These are phyloP conservation scores for Solanum bulbocastanum DNA, from an alignment of 257 asterid species.

Conservation along the genomic window DNA sequence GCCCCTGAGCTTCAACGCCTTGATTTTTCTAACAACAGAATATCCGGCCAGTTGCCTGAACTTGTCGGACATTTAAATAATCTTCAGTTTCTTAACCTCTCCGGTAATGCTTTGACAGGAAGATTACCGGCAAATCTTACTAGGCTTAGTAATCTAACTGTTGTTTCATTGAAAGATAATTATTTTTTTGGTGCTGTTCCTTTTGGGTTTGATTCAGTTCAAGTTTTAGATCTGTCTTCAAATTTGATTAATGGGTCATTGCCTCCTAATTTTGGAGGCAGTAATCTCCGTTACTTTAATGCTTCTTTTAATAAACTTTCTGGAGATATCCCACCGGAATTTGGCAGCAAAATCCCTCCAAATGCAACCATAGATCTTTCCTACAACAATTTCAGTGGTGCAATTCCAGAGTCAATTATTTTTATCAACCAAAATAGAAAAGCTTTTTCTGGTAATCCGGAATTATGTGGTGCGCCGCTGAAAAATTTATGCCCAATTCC, in stretches of 20 bases:
- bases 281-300: slow-evolving; percentile 34
- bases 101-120: slow-evolving; percentile 73
- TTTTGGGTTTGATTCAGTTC: slow-evolving; percentile 42
- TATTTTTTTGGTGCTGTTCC: slow-evolving; percentile 59
- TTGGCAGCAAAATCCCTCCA: slow-evolving; percentile 28
- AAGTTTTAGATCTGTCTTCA: slow-evolving; percentile 70
- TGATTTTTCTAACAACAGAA: slow-evolving; percentile 64
- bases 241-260: slow-evolving; percentile 68
- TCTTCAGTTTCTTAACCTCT: slow-evolving; percentile 57
- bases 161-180: slow-evolving; percentile 53
- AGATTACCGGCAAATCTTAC: slow-evolving; percentile 41
- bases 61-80: slow-evolving; percentile 24
- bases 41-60: slow-evolving; percentile 68
- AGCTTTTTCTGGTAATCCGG: slow-evolving; percentile 49
- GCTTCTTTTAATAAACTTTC: slow-evolving; percentile 61
- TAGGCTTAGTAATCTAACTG: slow-evolving; percentile 31
- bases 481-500: slow-evolving; percentile 47
- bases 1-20: slow-evolving; percentile 49
- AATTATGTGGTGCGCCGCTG: slow-evolving; percentile 62
- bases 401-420: slow-evolving; percentile 40
- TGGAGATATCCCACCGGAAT: slow-evolving; percentile 58
- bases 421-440: slow-evolving; percentile 30
- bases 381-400: slow-evolving; percentile 48
- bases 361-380: slow-evolving; percentile 74
- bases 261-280: slow-evolving; percentile 58